Conservation (phyloP, 2,329 filamentous ascomycete species). For the Verticillium zaregamsianum region DNA sequence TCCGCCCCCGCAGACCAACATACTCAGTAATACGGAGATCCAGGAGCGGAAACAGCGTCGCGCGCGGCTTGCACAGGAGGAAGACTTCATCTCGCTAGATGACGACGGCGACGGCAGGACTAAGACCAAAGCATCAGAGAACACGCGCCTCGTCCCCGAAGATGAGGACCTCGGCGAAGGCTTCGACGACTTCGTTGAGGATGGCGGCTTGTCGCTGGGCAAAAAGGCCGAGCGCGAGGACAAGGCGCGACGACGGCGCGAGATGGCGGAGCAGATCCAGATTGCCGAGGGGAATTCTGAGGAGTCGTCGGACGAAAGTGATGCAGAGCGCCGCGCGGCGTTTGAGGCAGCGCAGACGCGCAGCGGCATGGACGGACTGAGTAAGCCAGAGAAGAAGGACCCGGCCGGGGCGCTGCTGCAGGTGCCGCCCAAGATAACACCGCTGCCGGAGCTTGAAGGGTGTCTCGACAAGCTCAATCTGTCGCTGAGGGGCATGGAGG, state of each 20-base stretch:
- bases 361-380: slow-evolving; percentile 75
- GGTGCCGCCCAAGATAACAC: slow-evolving; percentile 70
- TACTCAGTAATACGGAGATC: slow-evolving; percentile 11
- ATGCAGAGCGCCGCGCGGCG: slow-evolving; percentile 68
- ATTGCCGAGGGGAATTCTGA: slow-evolving; percentile 67
- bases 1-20: slow-evolving; percentile 37
- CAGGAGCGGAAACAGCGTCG: slow-evolving; percentile 54
- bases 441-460: slow-evolving; percentile 68
- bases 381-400: slow-evolving; percentile 39
- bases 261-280: slow-evolving; percentile 81
- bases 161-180: slow-evolving; percentile 93
- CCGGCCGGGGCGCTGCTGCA: slow-evolving; percentile 36
- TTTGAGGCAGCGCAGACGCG: slow-evolving; percentile 86
- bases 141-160: slow-evolving; percentile 73
- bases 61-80: slow-evolving; percentile 71
- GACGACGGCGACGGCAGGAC: slow-evolving; percentile 32
- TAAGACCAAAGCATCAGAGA: slow-evolving; percentile 27
- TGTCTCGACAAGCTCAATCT: slow-evolving; percentile 61
- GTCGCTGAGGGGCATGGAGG: slow-evolving; percentile 60
- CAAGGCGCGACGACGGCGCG: slow-evolving; percentile 59
- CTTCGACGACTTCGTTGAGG: slow-evolving; percentile 87
- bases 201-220: slow-evolving; percentile 74
- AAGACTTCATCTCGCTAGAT: slow-evolving; percentile 62
- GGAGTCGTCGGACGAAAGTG: slow-evolving; percentile 64
- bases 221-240: slow-evolving; percentile 74